Conservation (phyloP, 495 filamentous ascomycete genomes). For the Penicillium fimorum region DNA sequence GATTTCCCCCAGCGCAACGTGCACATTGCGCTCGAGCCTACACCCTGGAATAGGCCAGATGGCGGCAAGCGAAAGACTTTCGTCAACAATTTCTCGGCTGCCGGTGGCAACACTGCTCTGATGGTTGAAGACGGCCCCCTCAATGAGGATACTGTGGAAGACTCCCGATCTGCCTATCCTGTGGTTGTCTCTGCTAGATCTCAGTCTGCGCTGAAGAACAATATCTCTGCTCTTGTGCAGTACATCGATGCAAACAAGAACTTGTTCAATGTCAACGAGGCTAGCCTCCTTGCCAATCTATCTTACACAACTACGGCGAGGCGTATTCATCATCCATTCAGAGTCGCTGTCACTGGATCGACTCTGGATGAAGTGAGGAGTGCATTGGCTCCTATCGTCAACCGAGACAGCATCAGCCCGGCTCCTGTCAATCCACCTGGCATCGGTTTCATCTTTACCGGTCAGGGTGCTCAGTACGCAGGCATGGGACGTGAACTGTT, state of each 20-base stretch:
- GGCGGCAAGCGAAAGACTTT: slow-evolving; percentile 63
- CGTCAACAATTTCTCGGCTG: slow-evolving; percentile 67
- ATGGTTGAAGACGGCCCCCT: slow-evolving; percentile 56
- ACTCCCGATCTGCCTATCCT: slow-evolving; percentile 50
- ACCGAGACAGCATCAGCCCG: slow-evolving; percentile 27
- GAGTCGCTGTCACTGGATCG: slow-evolving; percentile 58
- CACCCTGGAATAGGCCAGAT: slow-evolving; percentile 62
- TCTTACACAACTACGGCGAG: slow-evolving; percentile 84
- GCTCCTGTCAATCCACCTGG: slow-evolving; percentile 40
- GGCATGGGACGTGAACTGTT: slow-evolving; percentile 74
- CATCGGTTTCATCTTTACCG: slow-evolving; percentile 56
- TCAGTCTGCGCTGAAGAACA: slow-evolving; percentile 54
- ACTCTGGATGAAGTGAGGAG: slow-evolving; percentile 32
- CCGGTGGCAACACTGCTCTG: slow-evolving; percentile 53
- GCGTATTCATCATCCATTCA: slow-evolving; percentile 77
- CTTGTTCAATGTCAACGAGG: slow-evolving; percentile 38
- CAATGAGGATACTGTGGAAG: slow-evolving; percentile 40
- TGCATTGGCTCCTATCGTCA: slow-evolving; percentile 30
- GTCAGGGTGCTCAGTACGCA: slow-evolving; percentile 59
- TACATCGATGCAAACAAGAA: slow-evolving; percentile 52
- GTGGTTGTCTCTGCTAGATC: slow-evolving; percentile 55
- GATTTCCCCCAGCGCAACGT: slow-evolving; percentile 74
- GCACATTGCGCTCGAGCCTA: slow-evolving; percentile 60
- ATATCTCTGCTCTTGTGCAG: slow-evolving; percentile 49
- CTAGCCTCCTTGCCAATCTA: slow-evolving; percentile 44